Percentiles rank a stretch among this genome's conserved stretches.
These are phyloP conservation scores for Opeltia flavorubescens DNA, from an alignment of 495 filamentous ascomycete genomes.

Conservation along the genomic window DNA sequence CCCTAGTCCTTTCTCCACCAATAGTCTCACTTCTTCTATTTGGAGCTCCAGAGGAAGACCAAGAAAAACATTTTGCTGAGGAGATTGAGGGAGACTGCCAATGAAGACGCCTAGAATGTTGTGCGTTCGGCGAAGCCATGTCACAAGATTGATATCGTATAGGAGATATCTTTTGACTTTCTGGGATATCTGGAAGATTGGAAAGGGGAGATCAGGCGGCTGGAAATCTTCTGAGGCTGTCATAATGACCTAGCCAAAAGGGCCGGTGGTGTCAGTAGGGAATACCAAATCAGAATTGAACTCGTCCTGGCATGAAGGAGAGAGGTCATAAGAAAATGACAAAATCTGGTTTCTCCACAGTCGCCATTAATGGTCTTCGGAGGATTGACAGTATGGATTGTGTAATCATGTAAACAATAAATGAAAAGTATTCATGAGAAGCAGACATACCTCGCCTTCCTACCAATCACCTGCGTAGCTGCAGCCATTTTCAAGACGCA, in stretches of 20 bases:
- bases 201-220: conserved; percentile 41
- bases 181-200: conserved; percentile 61
- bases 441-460: too few species aligned
- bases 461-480: too few species aligned
- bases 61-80: conserved; percentile 89
- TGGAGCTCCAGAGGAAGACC: conserved; percentile 80
- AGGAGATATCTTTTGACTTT: conserved; percentile 59
- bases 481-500: too few species aligned
- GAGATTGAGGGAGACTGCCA: conserved; percentile 77
- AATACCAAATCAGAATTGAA: background rate
- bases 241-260: background rate
- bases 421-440: too few species aligned
- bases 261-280: background rate
- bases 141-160: conserved; percentile 72
- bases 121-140: conserved; percentile 64
- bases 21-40: conserved; percentile 73
- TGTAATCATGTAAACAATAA: conserved; percentile 16
- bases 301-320: background rate
- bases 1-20: conserved; percentile 66
- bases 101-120: conserved; percentile 80
- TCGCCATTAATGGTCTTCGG: conserved; percentile 38
- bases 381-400: conserved; percentile 73
- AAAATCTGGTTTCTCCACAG: conserved; percentile 12
- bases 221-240: background rate
- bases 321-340: conserved; percentile 2